Evolutionary conservation across 2,329 filamentous ascomycete species (phyloP).

Genomic region (Pseudocercospora cruenta): DNA sequence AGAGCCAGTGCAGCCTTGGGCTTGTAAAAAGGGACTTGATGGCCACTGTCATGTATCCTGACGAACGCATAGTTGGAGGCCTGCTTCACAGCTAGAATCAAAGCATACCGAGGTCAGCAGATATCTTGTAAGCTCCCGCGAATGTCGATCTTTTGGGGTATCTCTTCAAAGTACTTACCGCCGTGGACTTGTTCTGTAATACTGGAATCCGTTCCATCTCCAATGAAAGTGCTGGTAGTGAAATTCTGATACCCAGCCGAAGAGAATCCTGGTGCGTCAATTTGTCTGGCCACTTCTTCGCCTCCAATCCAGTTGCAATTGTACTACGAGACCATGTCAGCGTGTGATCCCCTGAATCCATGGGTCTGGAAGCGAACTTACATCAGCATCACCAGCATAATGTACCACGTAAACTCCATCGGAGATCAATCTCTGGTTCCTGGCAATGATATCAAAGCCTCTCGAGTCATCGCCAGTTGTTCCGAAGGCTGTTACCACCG

Average conservation of each 20-base stretch:
- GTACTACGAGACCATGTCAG: not conserved
- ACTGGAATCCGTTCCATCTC: not conserved
- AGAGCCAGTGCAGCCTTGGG: conserved; percentile 51
- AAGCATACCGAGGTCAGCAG: not conserved
- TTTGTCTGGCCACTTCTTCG: conserved; percentile 45
- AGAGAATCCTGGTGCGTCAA: conserved; percentile 47
- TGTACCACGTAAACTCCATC: conserved; percentile 47
- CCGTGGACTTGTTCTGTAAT: conserved; percentile 54
- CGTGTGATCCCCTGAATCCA: not conserved
- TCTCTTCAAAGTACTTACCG: not conserved
- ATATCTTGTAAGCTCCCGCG: not conserved
- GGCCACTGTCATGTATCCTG: conserved; percentile 55
- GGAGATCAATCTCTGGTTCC: conserved; percentile 43
- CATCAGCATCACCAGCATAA: conserved; percentile 53
- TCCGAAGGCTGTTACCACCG: conserved; percentile 50
- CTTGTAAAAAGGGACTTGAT: conserved; percentile 60
- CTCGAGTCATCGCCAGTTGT: conserved; percentile 56
- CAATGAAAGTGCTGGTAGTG: conserved; percentile 36
- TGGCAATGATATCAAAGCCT: conserved; percentile 47
- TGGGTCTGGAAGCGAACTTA: not conserved
- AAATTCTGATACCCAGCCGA: conserved; percentile 55
- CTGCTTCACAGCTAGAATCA: conserved; percentile 53
- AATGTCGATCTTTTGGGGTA: not conserved
- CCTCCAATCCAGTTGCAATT: conserved; percentile 37
- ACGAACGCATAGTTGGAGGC: conserved; percentile 55